Evolutionary conservation across 2,329 filamentous ascomycete species (phyloP), one percentile per base, ranked within the genome.

Genomic region (Plectosphaerella plurivora): DNA sequence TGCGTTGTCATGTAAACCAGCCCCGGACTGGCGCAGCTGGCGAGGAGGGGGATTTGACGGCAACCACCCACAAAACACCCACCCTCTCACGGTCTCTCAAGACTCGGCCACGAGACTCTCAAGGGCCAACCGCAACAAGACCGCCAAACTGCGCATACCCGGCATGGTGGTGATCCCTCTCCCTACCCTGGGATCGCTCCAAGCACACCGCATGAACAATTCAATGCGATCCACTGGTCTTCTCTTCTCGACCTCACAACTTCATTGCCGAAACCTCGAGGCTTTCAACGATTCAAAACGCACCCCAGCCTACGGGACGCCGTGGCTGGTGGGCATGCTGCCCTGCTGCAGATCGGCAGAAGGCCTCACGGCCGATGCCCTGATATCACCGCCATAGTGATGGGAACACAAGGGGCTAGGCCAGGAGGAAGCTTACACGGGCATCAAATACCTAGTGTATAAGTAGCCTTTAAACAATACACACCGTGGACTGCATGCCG

Each of bases 1-100:
- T 70, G 68, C 57, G 59, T 55, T 28, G 51, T 70, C 60, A 69
- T 70, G 68, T 71, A 68, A 66, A 28, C 36, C 3, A 5, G 20
- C 35, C 45, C 28, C 16, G 48, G 24, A 12, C 8, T 33, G 28
- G 28, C 28, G 28, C 28, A 33, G 8, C 28, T 33, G 28, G 28
- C 28, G 28, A 33, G 28, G 28, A 33, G 28, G 28, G 28, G 8
- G 11, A 33, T 3, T 12, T 33, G 8, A 33, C 28, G 11, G 11
- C 28, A 12, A 8, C 28, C 37, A 41, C 37, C 7, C 37, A 8
- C 14, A n/a, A 41, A 22, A 3, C 3, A 22, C 22, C 37, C 14
- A 15, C 3, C 37, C 37, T 41, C 37, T 41, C 37, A 14, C 15
- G 14, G 37, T 15, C 37, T 41, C 37, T 9, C 14, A 8, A 41